Conservation (phyloP, 805 yeast species). For the Barnettozyma vustinii region DNA sequence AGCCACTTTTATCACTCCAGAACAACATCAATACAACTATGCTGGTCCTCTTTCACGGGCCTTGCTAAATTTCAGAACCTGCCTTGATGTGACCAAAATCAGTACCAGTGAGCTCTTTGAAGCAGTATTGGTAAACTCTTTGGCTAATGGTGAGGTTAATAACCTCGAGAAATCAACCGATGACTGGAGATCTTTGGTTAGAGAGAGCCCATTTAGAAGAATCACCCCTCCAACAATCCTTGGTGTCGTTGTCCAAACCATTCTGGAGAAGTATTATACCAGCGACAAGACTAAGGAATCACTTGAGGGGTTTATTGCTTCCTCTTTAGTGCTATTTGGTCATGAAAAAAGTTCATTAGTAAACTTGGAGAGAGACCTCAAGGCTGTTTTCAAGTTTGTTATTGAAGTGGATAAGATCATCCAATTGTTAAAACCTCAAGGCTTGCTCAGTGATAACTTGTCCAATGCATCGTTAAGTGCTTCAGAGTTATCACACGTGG, state of each 20-base stretch:
- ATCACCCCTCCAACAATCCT: constrained; percentile 55
- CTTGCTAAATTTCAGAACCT: constrained; percentile 61
- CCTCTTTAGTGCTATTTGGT: constrained; percentile 2
- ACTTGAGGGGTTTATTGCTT: neutral
- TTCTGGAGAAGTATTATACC: constrained; percentile 17
- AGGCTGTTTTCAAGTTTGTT: constrained; percentile 5
- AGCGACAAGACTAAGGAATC: constrained; percentile 1
- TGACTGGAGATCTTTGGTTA: constrained; percentile 56
- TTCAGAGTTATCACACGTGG: neutral
- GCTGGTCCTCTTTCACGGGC: constrained; percentile 69
- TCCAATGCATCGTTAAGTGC: constrained; percentile 5
- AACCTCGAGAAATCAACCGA: constrained; percentile 40
- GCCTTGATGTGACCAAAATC: constrained; percentile 45
- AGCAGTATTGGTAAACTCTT: constrained; percentile 43
- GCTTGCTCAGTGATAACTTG: constrained; percentile 1
- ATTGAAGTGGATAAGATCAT: constrained; percentile 6
- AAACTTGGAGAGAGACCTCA: neutral
- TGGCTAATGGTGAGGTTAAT: constrained; percentile 52
- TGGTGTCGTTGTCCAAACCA: constrained; percentile 52
- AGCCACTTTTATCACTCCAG: constrained; percentile 39
- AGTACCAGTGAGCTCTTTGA: constrained; percentile 52
- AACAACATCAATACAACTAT: constrained; percentile 50
- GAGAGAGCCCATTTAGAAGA: constrained; percentile 55
- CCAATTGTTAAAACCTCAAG: constrained; percentile 2
- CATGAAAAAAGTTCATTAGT: constrained; percentile 5